Evolutionary conservation across 306 rosid species (phyloP), one percentile per base, ranked within the genome.

Genomic region (Trifolium dubium): DNA sequence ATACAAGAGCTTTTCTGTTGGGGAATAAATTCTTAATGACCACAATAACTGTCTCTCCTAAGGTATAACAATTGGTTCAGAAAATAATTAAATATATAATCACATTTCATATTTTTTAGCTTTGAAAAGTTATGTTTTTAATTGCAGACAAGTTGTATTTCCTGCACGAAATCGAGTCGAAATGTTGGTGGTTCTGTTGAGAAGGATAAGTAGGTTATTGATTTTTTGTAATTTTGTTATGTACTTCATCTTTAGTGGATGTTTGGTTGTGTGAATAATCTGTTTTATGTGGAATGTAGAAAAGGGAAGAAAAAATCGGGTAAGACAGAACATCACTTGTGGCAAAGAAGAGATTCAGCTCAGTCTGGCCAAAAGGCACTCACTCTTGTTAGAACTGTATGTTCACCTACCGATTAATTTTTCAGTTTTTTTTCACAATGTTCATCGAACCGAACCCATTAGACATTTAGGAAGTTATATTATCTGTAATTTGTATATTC

Each of bases 301-400:
- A 86, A 77, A 79, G 76, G 59, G 56, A 79, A 82, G 51, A 84
- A 85, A 85, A 79, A 41, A 77, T 69, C 0, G 7, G 88, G 87
- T 55, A 89, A 83, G 80, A 79, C 30, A 60, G 85, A 85, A 74
- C 89, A 91, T 32, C 98, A 89, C 85, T 83, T 93, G 74, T 91
- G 98, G 97, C 79, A 88, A 83, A 91, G 80, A 69, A 88, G 74
- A 78, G 96, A 91, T 76, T 84, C 94, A 0, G 92, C 95, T 65
- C 85, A 89, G 65, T 91, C 92, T 70, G 98, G 97, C 71, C 94
- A 89, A 79, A 93, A 93, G 80, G 97, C 97, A 6, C 86, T 93
- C 54, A 69, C 75, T 81, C 98, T 93, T 67, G 71, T 93, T 71
- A 86, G 84, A 85, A 79, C 73, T 79, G 98, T 93, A 82, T 60